Evolutionary conservation across 1,284 basidiomycete genomes (phyloP).

Genomic region (Sanghuangporus baumii): DNA sequence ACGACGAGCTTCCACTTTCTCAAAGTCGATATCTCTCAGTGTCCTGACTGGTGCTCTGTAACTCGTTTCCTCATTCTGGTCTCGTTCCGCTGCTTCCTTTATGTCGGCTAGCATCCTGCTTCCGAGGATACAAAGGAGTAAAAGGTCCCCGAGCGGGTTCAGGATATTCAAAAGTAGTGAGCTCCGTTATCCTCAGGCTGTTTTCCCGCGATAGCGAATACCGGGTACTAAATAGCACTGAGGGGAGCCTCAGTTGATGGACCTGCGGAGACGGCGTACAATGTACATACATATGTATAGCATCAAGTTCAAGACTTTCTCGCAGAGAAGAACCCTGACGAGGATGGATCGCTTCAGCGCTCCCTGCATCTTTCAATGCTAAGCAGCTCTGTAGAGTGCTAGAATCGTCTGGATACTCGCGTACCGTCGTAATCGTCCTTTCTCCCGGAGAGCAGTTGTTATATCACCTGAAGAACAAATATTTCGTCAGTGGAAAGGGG

Average conservation of each 20-base stretch:
- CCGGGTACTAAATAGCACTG: neutral
- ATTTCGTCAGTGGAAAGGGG: too few relatives aligned
- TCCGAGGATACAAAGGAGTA: neutral
- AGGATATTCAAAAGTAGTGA: neutral
- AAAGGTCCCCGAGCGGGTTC: neutral
- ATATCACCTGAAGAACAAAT: too few relatives aligned
- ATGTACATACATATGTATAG: too few relatives aligned
- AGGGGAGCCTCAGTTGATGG: neutral
- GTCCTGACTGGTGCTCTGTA: neutral
- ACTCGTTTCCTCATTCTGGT: neutral
- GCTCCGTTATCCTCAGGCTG: neutral
- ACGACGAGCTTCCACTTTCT: neutral
- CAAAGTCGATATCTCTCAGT: neutral
- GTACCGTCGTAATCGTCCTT: too few relatives aligned
- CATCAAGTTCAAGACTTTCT: too few relatives aligned
- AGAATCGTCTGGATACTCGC: too few relatives aligned
- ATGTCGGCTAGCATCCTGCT: neutral
- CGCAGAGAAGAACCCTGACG: too few relatives aligned
- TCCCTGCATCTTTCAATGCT: too few relatives aligned
- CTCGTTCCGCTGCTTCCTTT: neutral
- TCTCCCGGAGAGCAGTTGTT: too few relatives aligned
- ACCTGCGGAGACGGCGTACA: too few relatives aligned
- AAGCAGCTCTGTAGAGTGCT: too few relatives aligned
- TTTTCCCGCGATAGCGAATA: neutral
- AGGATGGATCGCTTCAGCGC: too few relatives aligned